Conservation (phyloP, 2,329 filamentous ascomycete genomes). For the Diplodia intermedia region DNA sequence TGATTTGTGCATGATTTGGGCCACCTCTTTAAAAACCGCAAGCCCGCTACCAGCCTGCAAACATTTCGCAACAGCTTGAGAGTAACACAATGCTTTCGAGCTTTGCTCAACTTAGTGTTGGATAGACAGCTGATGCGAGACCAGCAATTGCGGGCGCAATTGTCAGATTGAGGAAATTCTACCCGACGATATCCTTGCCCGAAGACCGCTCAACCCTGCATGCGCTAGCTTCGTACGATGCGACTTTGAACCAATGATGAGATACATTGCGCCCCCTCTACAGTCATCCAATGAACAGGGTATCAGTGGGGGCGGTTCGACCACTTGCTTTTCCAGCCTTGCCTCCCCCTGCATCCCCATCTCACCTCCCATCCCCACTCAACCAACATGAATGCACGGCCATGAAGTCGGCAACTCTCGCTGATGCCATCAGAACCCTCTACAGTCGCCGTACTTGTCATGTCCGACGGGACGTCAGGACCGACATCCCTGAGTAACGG, state of each 20-base stretch:
- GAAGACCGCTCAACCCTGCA: not conserved
- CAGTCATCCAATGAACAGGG: not conserved
- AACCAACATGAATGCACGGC: not conserved
- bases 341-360: not conserved
- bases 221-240: not conserved
- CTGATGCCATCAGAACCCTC: too few species aligned
- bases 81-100: not conserved
- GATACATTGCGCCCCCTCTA: not conserved
- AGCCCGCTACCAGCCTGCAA: not conserved
- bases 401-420: not conserved
- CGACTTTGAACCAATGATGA: not conserved
- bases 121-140: not conserved
- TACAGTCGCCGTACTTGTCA: too few species aligned
- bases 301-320: too few species aligned
- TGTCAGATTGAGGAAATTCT: too few species aligned
- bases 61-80: not conserved
- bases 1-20: not conserved
- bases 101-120: not conserved
- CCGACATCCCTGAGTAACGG: not conserved
- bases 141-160: too few species aligned
- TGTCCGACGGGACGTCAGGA: too few species aligned
- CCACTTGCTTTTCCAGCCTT: not conserved
- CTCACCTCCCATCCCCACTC: not conserved
- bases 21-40: too few species aligned
- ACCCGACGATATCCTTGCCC: too few species aligned